Conservation (phyloP, 805 yeast genomes). For the Brettanomyces naardenensis region DNA sequence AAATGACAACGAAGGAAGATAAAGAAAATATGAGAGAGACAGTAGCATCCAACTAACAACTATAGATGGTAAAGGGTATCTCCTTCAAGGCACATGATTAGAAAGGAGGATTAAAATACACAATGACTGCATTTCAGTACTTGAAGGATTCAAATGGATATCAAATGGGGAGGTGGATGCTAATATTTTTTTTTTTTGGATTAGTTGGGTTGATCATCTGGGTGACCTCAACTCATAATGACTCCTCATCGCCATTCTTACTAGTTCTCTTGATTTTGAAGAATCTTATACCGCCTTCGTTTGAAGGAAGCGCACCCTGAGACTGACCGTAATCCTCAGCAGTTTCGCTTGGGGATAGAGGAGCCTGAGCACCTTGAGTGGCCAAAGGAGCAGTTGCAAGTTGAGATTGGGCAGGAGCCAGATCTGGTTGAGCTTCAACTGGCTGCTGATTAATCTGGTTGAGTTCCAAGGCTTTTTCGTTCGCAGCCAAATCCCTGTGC, state of each 20-base stretch:
- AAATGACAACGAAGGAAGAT: no score
- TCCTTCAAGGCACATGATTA: no score
- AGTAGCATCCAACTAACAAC: no score
- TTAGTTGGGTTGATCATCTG: no score
- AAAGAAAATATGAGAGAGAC: no score
- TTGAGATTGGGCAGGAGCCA: not conserved
- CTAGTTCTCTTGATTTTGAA: slow-evolving; percentile 61
- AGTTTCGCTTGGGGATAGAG: slow-evolving; percentile 3
- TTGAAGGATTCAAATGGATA: no score
- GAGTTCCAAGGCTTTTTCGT: slow-evolving; percentile 3
- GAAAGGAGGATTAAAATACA: no score
- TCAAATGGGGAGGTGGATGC: no score
- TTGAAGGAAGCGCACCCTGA: slow-evolving; percentile 21
- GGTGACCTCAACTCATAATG: no score
- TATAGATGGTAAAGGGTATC: no score
- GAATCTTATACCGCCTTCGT: slow-evolving; percentile 62
- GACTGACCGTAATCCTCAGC: slow-evolving; percentile 17
- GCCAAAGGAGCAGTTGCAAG: slow-evolving; percentile 13
- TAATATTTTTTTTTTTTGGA: no score
- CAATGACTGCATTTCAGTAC: no score
- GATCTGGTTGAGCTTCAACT: not conserved
- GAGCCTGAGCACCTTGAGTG: slow-evolving; percentile 1
- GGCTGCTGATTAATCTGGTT: slow-evolving; percentile 9
- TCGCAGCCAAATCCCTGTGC: slow-evolving; percentile 29
- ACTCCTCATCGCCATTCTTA: slow-evolving; percentile 33